Evolutionary conservation across 2,329 filamentous ascomycete genomes (phyloP), one percentile per base, ranked within the genome.

Genomic region (Coniochaeta sp.): DNA sequence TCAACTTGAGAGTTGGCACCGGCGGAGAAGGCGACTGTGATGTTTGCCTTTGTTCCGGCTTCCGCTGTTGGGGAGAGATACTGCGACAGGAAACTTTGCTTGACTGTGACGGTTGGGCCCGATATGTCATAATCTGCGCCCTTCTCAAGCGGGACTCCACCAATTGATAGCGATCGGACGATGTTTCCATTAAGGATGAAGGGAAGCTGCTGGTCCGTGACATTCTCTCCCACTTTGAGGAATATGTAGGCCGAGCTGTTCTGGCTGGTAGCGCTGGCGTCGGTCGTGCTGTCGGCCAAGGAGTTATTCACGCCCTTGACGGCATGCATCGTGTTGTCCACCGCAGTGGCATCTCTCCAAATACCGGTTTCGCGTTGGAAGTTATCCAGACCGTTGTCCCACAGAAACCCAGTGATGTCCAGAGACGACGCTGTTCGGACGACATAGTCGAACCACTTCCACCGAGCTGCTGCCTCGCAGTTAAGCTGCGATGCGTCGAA

Each of bases 301-400:
- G 60, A 61, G 48, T 82, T 83, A 2, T 58, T 56, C 2, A 67
- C 64, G 1, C 74, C 73, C 9, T 67, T 65, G 2, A 64, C 66
- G 0, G 74, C 74, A 35, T 72, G 71, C 14, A 69, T 60, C 46
- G 80, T 65, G 53, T 83, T 75, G 6, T 71, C 65, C 4, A 78
- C 60, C 0, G 71, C 70, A 0, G 74, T 70, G 0, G 68, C 64
- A 54, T 84, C 81, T 16, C 74, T 67, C 77, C 78, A 83, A 2
- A 59, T 57, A 45, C 71, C 69, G 0, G 71, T 66, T 2, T 64
- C 64, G 32, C 80, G 75, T 57, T 83, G 68, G 10, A 82, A 67
- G 35, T 79, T 75, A 56, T 82, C 79, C 2, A 69, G 60, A 0
- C 80, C 79, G 53, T 82, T 83, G 59, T 84, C 81, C 81, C 80